A percentile compares a stretch with the other conserved stretches of the same genome.
Evolutionary conservation across 176 grass and related monocot species (phyloP).

Genomic region (Aegilops longissima): DNA sequence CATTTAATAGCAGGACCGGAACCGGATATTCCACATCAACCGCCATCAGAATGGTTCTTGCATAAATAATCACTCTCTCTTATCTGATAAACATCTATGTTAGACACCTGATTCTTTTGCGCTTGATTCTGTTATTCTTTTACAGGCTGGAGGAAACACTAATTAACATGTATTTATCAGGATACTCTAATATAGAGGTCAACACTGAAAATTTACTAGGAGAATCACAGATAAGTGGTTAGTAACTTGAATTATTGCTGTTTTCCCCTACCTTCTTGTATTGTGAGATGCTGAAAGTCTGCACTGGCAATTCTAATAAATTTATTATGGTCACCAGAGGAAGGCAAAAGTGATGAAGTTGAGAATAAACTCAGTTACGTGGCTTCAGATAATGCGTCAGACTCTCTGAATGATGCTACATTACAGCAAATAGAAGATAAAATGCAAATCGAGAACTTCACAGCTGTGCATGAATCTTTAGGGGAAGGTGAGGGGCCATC

Average conservation of each 20-base stretch:
- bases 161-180: conserved; percentile 86
- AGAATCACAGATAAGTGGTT: conserved; percentile 33
- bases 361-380: conserved; percentile 11
- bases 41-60: conserved; percentile 78
- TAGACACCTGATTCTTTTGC: conserved; percentile 20
- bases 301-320: conserved; percentile 9
- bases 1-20: conserved; percentile 31
- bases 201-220: conserved; percentile 26
- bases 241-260: conserved; percentile 18
- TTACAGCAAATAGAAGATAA: conserved; percentile 37
- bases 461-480: conserved; percentile 17
- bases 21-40: conserved; percentile 25
- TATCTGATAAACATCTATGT: background rate
- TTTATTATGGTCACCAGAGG: conserved; percentile 27
- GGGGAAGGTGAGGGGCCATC: conserved; percentile 39
- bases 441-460: conserved; percentile 30
- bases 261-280: conserved; percentile 12
- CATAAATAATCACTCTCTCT: conserved; percentile 15
- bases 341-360: conserved; percentile 17
- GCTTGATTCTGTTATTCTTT: background rate
- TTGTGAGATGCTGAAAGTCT: conserved; percentile 30
- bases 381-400: conserved; percentile 3
- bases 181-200: conserved; percentile 49
- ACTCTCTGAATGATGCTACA: conserved; percentile 25
- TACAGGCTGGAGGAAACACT: conserved; percentile 85